Base-by-base conservation (phyloP, 1,139 yeast genomes). In the Starmera stellimalicola region DNA sequence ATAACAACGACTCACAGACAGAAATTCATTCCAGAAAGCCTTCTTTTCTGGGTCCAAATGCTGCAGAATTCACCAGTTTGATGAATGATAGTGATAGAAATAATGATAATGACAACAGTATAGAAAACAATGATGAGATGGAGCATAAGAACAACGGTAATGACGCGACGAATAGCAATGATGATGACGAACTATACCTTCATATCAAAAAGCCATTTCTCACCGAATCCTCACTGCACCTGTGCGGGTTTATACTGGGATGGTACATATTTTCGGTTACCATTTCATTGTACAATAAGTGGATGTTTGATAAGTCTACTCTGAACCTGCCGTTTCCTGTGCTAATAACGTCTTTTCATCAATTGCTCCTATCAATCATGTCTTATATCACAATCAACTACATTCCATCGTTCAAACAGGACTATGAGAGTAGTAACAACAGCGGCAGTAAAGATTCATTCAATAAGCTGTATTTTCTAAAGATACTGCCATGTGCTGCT, bases 221-320 rank as follows among this genome's bases (percentile, higher is more conserved):
- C 6, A 33, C 30, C 7, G 28, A 28, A 16, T 27, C 25, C 2
- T 17, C 26, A 2, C 18, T 33, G 2, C 36, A 33, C 17, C 10
- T 33, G 14, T 9, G 27, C 3, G 16, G 29, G 3, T 42, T 43
- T 12, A 59, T 61, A 5, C 19, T 39, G 7, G 66, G 68, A 12
- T 63, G 68, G 83, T 75, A 74, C 48, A 38, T 65, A 14, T 76
- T 76, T 41, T 80, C 94, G 11, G 67, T 85, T 39, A 59, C 84
- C 11, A 73, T 88, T 20, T 81, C 94, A n/a, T 65, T 88, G 24
- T 91, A 91, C 62, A 91, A 91, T 63, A 91, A 88, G 58, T 88
- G 96, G 96, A 88, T 91, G 95, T 91, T 88, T 60, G 88, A 93
- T 28, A 54, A 56, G 31, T 68, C 57, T 54, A 84, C 73, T 12